Conservation (phyloP, 257 asterid genomes). For the Echites panduratus region DNA sequence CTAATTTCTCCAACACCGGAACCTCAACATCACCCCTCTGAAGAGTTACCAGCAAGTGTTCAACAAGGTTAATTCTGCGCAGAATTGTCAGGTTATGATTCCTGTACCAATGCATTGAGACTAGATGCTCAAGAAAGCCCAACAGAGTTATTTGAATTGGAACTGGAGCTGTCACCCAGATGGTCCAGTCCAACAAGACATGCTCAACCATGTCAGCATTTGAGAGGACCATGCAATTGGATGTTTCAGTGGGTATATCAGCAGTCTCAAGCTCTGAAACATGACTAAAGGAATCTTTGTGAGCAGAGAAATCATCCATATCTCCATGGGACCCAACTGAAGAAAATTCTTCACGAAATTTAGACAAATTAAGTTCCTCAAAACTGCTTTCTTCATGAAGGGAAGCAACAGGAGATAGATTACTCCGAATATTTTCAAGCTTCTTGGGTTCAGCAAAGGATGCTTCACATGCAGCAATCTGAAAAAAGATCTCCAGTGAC, state of each 20-base stretch:
- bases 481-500: slow-evolving; percentile 93
- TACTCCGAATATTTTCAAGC: slow-evolving; percentile 31
- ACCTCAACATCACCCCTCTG: slow-evolving; percentile 99
- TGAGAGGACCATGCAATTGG: slow-evolving; percentile 93
- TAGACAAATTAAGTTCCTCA: slow-evolving; percentile 69
- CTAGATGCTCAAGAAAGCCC: slow-evolving; percentile 97
- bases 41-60: slow-evolving; percentile 88
- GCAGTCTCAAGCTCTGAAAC: slow-evolving; percentile 84
- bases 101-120: slow-evolving; percentile 99
- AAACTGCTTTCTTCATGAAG: slow-evolving; percentile 59
- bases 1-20: slow-evolving; percentile 85
- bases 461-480: slow-evolving; percentile 99
- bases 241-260: slow-evolving; percentile 68
- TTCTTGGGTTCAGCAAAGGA: slow-evolving; percentile 91
- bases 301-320: slow-evolving; percentile 90
- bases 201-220: slow-evolving; percentile 99
- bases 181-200: slow-evolving; percentile 97
- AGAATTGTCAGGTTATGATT: slow-evolving; percentile 94
- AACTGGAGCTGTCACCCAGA: slow-evolving; percentile 88
- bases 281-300: slow-evolving; percentile 80
- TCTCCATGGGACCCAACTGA: slow-evolving; percentile 88
- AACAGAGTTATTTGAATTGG: slow-evolving; percentile 81
- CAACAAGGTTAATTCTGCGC: slow-evolving; percentile 95
- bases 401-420: slow-evolving; percentile 48
- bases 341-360: slow-evolving; percentile 79